These are phyloP conservation scores for Cnidoscolus chayamansa DNA, from an alignment of 441 rosid genomes.

Conservation along the genomic window DNA sequence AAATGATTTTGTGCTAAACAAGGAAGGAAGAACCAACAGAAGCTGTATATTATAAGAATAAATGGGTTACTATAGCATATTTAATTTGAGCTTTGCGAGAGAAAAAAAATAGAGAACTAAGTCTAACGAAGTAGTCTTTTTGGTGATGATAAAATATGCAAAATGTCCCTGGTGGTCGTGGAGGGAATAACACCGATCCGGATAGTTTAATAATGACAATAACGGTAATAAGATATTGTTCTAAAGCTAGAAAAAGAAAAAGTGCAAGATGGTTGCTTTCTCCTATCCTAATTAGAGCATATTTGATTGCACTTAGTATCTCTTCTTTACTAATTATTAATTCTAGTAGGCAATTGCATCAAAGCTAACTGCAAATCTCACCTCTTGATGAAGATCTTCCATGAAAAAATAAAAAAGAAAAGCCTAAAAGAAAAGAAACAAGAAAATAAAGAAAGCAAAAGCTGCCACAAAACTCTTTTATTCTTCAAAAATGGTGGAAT, in stretches of 20 bases:
- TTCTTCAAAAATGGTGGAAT: constrained; percentile 28
- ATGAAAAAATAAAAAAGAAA: constrained; percentile 6
- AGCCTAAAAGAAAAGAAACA: constrained; percentile 10
- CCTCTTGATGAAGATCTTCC: constrained; percentile 21
- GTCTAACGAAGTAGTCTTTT: constrained; percentile 11
- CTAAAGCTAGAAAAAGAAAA: constrained; percentile 23
- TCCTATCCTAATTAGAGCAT: constrained; percentile 20
- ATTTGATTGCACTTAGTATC: constrained; percentile 13
- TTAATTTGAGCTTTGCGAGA: constrained; percentile 10
- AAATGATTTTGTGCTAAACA: neutral
- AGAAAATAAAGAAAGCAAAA: constrained; percentile 28
- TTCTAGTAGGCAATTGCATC: neutral
- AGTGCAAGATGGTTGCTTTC: constrained; percentile 21
- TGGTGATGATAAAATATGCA: constrained; percentile 5
- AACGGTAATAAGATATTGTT: constrained; percentile 5
- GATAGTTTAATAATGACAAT: constrained; percentile 10
- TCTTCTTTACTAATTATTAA: constrained; percentile 17
- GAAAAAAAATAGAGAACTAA: constrained; percentile 14
- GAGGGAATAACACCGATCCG: constrained; percentile 25
- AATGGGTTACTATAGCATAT: neutral
- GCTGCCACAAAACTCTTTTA: constrained; percentile 31
- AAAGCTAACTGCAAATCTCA: constrained; percentile 27
- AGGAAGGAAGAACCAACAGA: constrained; percentile 10
- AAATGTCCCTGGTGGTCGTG: constrained; percentile 13
- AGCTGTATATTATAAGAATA: neutral